Percentiles rank a stretch among this genome's conserved stretches.
Evolutionary conservation across 1,139 yeast species (phyloP).

Genomic region (Blastobotrys proliferans): DNA sequence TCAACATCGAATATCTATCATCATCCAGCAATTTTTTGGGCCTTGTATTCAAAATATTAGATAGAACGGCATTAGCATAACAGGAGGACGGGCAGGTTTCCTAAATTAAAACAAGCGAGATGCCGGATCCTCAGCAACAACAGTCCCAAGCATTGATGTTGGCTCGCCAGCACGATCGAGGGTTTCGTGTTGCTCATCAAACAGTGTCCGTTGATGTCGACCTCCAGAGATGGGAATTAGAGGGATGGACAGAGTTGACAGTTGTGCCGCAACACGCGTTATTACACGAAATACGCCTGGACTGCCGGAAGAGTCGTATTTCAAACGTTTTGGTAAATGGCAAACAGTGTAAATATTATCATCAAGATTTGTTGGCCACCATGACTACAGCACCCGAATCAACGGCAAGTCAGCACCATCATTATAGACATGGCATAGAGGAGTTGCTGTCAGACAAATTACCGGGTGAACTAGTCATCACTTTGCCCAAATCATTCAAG

Average conservation of each 20-base stretch:
- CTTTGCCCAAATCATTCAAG: constrained; percentile 68
- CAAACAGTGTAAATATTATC: constrained; percentile 46
- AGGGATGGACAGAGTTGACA: constrained; percentile 82
- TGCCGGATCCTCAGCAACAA: background rate
- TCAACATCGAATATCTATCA: no score
- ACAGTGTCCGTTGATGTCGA: constrained; percentile 68
- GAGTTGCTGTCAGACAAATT: constrained; percentile 50
- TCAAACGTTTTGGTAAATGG: constrained; percentile 62
- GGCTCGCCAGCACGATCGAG: constrained; percentile 18
- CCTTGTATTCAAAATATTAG: no score
- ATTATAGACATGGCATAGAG: constrained; percentile 58
- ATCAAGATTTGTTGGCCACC: constrained; percentile 49
- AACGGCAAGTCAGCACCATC: constrained; percentile 56
- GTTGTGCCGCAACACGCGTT: constrained; percentile 64
- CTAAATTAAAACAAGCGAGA: background rate
- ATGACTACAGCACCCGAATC: constrained; percentile 43
- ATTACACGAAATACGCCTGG: constrained; percentile 60
- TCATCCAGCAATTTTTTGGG: no score
- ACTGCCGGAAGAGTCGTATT: constrained; percentile 74
- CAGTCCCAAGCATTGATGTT: background rate
- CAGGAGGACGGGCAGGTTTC: background rate
- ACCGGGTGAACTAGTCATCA: constrained; percentile 66
- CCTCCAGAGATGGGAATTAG: constrained; percentile 45
- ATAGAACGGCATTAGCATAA: background rate
- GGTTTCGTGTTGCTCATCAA: constrained; percentile 61